phyloP scores from a whole-genome alignment of 2,329 filamentous ascomycete genomes.

The Pseudogymnoascus sp. region DNA sequence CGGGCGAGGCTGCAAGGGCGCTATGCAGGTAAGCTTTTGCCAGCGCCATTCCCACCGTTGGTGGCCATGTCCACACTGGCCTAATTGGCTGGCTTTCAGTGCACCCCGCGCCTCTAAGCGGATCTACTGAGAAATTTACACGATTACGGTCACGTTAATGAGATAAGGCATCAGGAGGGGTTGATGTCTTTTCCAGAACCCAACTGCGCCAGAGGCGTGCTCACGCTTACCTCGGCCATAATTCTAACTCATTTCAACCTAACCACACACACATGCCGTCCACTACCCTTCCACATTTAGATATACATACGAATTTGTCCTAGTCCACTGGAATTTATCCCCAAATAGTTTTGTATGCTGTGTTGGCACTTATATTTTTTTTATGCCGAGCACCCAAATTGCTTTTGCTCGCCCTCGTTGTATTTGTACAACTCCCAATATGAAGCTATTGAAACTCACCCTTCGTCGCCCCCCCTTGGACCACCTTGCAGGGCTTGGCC shows the following conservation, averaged over 20 bases:
- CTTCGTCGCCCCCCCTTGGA: background rate
- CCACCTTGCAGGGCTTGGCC: conserved; percentile 1
- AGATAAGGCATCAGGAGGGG: conserved; percentile 6
- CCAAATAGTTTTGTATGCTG: background rate
- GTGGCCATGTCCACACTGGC: background rate
- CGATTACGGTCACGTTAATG: background rate
- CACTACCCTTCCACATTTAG: background rate
- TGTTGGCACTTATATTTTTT: background rate
- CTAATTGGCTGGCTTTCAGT: background rate
- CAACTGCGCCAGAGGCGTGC: background rate
- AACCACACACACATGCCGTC: background rate
- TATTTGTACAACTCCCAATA: background rate
- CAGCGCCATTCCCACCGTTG: background rate
- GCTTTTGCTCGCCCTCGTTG: background rate
- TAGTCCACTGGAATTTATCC: background rate
- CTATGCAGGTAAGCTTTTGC: background rate
- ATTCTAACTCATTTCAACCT: conserved; percentile 2
- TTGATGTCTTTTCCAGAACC: background rate
- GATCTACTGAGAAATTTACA: background rate
- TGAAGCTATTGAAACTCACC: conserved; percentile 1
- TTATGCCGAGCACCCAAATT: conserved; percentile 1
- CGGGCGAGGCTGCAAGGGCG: conserved; percentile 1
- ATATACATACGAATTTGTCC: background rate
- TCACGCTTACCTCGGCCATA: conserved; percentile 1
- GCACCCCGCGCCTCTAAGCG: background rate